Evolutionary conservation across 176 grass and related monocot species (phyloP).

Genomic region (barley (Hordeum vulgare)): DNA sequence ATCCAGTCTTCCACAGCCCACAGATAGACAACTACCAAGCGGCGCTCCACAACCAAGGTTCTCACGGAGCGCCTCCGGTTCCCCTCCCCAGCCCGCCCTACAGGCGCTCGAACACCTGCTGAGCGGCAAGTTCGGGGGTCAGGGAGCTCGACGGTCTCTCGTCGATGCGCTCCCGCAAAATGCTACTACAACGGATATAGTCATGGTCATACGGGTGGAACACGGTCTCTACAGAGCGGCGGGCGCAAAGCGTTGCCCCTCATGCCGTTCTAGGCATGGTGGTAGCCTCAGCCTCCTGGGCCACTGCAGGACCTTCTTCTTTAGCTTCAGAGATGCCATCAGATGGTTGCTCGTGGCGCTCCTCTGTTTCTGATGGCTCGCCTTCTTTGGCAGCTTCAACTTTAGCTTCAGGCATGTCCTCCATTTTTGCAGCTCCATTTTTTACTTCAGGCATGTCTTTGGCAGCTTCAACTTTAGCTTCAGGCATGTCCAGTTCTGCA

Average conservation of each 20-base stretch:
- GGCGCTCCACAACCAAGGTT: background rate
- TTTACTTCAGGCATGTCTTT: background rate
- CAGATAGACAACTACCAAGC: background rate
- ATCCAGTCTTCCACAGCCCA: background rate
- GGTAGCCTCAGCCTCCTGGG: background rate
- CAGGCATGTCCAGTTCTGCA: background rate
- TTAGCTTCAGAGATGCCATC: background rate
- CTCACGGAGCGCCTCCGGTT: background rate
- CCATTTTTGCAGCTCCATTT: background rate
- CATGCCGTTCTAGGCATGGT: background rate
- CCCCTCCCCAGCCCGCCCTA: too few species aligned
- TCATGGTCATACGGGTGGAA: background rate
- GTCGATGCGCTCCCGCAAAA: background rate
- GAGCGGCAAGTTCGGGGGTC: background rate
- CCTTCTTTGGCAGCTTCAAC: too few species aligned
- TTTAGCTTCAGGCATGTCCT: too few species aligned
- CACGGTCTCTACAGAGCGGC: background rate
- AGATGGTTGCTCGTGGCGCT: background rate
- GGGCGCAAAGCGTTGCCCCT: background rate
- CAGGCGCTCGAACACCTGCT: background rate
- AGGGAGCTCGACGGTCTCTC: too few species aligned
- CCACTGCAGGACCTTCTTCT: background rate
- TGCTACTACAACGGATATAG: background rate
- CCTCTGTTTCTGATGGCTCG: too few species aligned
- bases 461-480: too few species aligned